Conservation (phyloP, 2,329 filamentous ascomycete species). For the Aureobasidium lini region DNA sequence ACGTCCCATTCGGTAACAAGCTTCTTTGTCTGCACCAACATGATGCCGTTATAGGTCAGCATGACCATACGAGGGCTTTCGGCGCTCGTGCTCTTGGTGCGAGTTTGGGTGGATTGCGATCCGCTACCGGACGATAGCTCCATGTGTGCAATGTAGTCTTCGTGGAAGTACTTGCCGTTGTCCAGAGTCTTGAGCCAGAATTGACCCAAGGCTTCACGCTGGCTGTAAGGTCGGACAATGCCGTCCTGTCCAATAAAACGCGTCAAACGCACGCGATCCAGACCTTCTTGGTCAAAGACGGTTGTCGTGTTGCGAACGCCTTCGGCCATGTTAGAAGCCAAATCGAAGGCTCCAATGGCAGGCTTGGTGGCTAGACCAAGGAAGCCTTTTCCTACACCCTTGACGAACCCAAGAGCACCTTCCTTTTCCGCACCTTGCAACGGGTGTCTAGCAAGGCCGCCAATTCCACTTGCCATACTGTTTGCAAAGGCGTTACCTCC, state of each 20-base stretch:
- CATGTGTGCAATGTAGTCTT: constrained; percentile 92
- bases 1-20: constrained; percentile 94
- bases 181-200: constrained; percentile 99
- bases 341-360: constrained; percentile 90
- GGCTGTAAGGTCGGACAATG: constrained; percentile 87
- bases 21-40: constrained; percentile 81
- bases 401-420: constrained; percentile 89
- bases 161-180: constrained; percentile 95
- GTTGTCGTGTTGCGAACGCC: constrained; percentile 98
- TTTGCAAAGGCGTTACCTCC: constrained; percentile 92
- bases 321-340: constrained; percentile 94
- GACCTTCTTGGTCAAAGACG: constrained; percentile 88
- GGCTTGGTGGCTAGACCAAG: constrained; percentile 95
- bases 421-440: constrained; percentile 94
- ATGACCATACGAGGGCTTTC: constrained; percentile 59
- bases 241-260: constrained; percentile 89
- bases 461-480: constrained; percentile 87
- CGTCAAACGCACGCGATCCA: constrained; percentile 88
- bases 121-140: constrained; percentile 63
- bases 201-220: constrained; percentile 90
- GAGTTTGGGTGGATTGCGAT: constrained; percentile 17
- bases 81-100: constrained; percentile 16
- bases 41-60: constrained; percentile 58
- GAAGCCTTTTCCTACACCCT: constrained; percentile 92
- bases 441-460: constrained; percentile 85